phyloP scores from a whole-genome alignment of 306 rosid genomes.

The Castanospermum australe region DNA sequence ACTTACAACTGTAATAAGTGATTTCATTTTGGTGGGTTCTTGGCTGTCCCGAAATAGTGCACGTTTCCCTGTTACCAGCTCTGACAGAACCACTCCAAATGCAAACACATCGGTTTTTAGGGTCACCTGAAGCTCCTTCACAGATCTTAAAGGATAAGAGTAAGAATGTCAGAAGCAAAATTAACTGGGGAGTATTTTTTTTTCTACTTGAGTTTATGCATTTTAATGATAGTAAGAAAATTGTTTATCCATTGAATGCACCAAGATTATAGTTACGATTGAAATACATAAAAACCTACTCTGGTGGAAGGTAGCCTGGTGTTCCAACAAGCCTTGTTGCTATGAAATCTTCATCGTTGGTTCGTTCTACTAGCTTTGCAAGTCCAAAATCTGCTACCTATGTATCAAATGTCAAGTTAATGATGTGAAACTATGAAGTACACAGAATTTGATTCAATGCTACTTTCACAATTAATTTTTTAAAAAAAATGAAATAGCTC shows the following conservation, averaged over 20 bases:
- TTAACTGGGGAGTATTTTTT: neutral
- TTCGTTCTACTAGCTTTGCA: conserved; percentile 71
- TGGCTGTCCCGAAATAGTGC: conserved; percentile 65
- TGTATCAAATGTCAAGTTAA: neutral
- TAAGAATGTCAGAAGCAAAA: conserved; percentile 10
- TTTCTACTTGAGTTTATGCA: neutral
- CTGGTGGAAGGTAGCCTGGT: conserved; percentile 97
- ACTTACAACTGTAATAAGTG: conserved; percentile 66
- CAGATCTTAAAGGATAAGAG: conserved; percentile 45
- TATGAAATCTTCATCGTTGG: conserved; percentile 64
- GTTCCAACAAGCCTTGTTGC: conserved; percentile 89
- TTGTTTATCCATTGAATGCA: neutral
- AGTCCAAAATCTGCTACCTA: conserved; percentile 92
- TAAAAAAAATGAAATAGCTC: neutral
- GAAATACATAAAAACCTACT: conserved; percentile 47
- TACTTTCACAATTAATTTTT: conserved; percentile 7
- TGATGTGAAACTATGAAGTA: neutral
- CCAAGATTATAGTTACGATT: neutral
- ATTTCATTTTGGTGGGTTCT: conserved; percentile 55
- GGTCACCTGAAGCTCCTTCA: conserved; percentile 87
- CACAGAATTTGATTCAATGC: neutral
- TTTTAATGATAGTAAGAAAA: neutral
- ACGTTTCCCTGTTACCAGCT: conserved; percentile 75
- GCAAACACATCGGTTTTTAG: conserved; percentile 86
- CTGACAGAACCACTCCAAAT: conserved; percentile 81